A percentile compares a stretch with the other conserved stretches of the same genome.
These are phyloP conservation scores for Acanthamoeba triangularis DNA, from an alignment of 208 protist genomes.

Conservation along the genomic window DNA sequence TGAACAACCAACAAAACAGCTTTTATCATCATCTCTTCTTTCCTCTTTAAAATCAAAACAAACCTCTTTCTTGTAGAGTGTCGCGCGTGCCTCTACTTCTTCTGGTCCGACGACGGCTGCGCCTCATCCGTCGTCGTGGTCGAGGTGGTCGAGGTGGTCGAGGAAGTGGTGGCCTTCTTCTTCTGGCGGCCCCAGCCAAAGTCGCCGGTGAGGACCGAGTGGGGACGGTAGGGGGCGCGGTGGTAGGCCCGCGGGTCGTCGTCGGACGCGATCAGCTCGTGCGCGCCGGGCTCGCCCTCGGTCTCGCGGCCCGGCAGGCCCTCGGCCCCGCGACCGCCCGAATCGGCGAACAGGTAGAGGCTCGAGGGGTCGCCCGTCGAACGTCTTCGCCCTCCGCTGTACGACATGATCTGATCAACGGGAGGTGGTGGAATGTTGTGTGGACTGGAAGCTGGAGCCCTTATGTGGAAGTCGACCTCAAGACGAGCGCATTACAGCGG, in stretches of 20 bases:
- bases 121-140: not conserved
- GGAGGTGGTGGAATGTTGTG: too few relatives aligned
- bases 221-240: too few relatives aligned
- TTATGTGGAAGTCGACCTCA: too few relatives aligned
- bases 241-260: not conserved
- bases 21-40: too few relatives aligned
- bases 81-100: too few relatives aligned
- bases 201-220: constrained; percentile 20
- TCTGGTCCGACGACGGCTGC: not conserved
- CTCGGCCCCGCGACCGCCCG: not conserved
- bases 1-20: not conserved
- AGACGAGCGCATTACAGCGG: too few relatives aligned
- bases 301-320: not conserved
- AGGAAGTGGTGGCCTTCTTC: not conserved
- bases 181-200: constrained; percentile 5
- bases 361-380: not conserved
- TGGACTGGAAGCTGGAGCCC: too few relatives aligned
- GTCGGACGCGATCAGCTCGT: not conserved
- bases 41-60: too few relatives aligned
- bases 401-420: too few relatives aligned
- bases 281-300: not conserved
- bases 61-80: too few relatives aligned
- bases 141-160: not conserved
- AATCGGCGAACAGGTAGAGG: not conserved
- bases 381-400: too few relatives aligned